These are phyloP conservation scores for Ustilago sp. DNA, from an alignment of 1,284 basidiomycete species.

Conservation along the genomic window DNA sequence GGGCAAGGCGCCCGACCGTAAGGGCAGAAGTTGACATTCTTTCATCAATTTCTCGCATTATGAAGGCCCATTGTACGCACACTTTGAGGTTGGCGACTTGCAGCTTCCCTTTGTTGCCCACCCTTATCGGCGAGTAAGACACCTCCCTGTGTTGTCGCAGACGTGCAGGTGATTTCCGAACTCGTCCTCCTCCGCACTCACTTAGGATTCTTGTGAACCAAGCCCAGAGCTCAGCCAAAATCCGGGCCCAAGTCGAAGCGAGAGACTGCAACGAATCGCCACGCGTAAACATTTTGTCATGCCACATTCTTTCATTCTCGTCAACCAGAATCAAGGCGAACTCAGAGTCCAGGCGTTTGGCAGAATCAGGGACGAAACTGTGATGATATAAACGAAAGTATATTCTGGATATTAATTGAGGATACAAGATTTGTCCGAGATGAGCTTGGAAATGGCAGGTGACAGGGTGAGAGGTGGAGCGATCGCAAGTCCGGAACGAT, in stretches of 20 bases:
- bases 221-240: too few species aligned
- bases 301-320: not conserved
- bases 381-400: too few species aligned
- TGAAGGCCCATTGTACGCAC: not conserved
- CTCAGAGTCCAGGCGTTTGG: not conserved
- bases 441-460: not conserved
- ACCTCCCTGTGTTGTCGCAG: not conserved
- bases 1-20: not conserved
- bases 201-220: too few species aligned
- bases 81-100: not conserved
- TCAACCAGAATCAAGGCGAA: not conserved
- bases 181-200: not conserved
- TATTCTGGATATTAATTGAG: too few species aligned
- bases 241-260: not conserved
- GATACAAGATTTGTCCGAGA: not conserved
- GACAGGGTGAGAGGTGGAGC: not conserved
- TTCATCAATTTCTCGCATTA: not conserved
- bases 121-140: not conserved
- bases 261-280: not conserved
- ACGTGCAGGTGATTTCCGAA: not conserved
- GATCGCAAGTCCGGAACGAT: not conserved
- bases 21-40: not conserved
- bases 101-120: slow-evolving; percentile 2
- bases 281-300: not conserved
- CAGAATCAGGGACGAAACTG: too few species aligned